Percentiles rank a stretch among this genome's conserved stretches.
Conservation (phyloP, 2,329 filamentous ascomycete species). For the Myriosclerotinia duriaeana region DNA sequence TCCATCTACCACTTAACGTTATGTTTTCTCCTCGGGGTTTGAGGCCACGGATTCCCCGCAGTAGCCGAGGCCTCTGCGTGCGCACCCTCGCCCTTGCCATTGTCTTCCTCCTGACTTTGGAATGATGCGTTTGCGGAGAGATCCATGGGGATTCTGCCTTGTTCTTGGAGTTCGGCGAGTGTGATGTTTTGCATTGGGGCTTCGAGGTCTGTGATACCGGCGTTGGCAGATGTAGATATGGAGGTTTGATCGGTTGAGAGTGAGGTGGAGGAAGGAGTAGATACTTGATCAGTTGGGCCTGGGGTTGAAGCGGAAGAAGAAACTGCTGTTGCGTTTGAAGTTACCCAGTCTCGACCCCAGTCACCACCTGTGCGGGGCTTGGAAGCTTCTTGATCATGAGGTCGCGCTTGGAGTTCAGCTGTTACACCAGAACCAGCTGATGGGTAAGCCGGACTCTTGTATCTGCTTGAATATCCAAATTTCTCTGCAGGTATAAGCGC, state of each 20-base stretch:
- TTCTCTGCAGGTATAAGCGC: background rate
- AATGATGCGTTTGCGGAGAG: background rate
- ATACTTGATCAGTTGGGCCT: background rate
- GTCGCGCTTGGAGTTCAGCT: background rate
- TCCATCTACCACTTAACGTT: background rate
- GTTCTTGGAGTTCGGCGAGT: background rate
- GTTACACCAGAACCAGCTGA: background rate
- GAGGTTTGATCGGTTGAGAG: background rate
- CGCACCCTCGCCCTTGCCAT: background rate
- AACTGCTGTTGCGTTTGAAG: background rate
- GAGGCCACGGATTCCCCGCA: background rate
- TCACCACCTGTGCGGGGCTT: background rate
- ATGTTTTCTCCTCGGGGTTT: background rate
- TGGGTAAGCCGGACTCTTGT: background rate
- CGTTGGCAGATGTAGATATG: background rate
- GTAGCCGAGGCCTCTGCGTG: too few relatives aligned
- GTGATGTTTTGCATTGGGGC: background rate
- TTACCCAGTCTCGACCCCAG: background rate
- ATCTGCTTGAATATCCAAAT: conserved; percentile 1
- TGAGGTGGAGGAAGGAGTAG: background rate
- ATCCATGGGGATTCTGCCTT: background rate
- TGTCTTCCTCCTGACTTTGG: background rate
- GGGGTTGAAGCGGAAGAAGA: too few relatives aligned
- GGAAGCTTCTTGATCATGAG: background rate
- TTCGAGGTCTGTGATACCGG: background rate